Base-by-base conservation (phyloP, 2,329 filamentous ascomycete species). In the Scytalidium sp. region DNA sequence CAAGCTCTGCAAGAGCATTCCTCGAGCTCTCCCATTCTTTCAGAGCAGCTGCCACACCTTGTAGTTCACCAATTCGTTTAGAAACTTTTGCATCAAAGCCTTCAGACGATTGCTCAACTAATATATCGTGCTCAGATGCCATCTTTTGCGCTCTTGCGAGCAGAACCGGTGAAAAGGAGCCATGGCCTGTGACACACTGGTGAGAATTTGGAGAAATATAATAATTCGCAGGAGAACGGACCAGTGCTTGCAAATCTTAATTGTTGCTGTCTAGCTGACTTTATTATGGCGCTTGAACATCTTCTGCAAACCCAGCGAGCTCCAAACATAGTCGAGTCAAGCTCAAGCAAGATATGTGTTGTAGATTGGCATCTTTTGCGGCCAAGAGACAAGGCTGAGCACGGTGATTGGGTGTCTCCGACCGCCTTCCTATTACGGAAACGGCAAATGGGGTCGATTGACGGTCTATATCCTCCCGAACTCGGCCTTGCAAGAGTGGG, bases 51-150 rank as follows among this genome's bases (percentile, higher is more conserved):
- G 79, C 76, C 8, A 87, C 78, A 17, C 74, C 69, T 41, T 78
- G 76, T 32, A 87, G 71, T 64, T 87, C 83, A 58, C 84, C 84
- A 1, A 76, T 71, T 32, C 83, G 76, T 58, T 80, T 83, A 0
- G 83, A 81, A 3, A 72, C 75, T 46, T 75, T 75, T 0, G 74
- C 59, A 57, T 86, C 80, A 61, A 84, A 88, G 43, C 72, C 69
- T 22, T 71, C 68, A 40, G 73, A 73, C 19, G 85, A 75, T 17
- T 72, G 65, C 21, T 65, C 65, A 44, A 74, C 72, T n/a, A 88
- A 72, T 41, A 71, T 66, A 23, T 75, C 71, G 60, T 87, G 78
- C 56, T 88, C 84, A 55, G 69, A 68, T 0, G 80, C 72, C 41
- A 87, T 69, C 51, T 72, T 73, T 25, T 76, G 74, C 8, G 84